Evolutionary conservation across 2,329 filamentous ascomycete species (phyloP).

Genomic region (Alternaria arbusti): DNA sequence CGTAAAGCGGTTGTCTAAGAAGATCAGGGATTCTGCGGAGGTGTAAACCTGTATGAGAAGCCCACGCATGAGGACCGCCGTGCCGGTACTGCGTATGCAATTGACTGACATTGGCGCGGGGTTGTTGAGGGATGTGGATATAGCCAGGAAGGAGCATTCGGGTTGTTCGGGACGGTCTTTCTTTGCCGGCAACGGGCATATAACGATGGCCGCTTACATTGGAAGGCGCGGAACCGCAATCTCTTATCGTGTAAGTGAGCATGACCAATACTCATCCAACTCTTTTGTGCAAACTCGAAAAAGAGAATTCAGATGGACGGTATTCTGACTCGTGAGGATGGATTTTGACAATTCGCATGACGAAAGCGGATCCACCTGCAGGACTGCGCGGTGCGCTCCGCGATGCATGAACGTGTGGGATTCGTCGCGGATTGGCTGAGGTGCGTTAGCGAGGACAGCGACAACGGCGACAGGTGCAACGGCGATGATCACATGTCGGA

Average conservation of each 20-base stretch:
- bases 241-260: not conserved
- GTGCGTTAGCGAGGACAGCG: conserved; percentile 19
- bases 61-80: not conserved
- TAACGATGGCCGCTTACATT: not conserved
- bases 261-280: not conserved
- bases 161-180: not conserved
- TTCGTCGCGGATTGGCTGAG: not conserved
- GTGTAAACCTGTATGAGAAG: not conserved
- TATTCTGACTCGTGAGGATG: not conserved
- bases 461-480: conserved; percentile 5
- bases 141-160: not conserved
- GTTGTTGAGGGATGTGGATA: not conserved
- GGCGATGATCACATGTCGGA: conserved; percentile 7
- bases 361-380: conserved; percentile 1
- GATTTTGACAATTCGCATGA: not conserved
- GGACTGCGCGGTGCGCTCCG: conserved; percentile 9
- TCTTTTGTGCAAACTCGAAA: not conserved
- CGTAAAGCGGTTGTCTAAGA: not conserved
- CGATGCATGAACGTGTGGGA: conserved; percentile 15
- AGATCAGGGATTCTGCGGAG: not conserved
- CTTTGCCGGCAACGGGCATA: not conserved
- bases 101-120: not conserved
- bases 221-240: not conserved
- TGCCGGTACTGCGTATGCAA: not conserved
- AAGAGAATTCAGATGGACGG: not conserved